These are phyloP conservation scores for Linderniella brevidens DNA, from an alignment of 257 asterid genomes.

Conservation along the genomic window DNA sequence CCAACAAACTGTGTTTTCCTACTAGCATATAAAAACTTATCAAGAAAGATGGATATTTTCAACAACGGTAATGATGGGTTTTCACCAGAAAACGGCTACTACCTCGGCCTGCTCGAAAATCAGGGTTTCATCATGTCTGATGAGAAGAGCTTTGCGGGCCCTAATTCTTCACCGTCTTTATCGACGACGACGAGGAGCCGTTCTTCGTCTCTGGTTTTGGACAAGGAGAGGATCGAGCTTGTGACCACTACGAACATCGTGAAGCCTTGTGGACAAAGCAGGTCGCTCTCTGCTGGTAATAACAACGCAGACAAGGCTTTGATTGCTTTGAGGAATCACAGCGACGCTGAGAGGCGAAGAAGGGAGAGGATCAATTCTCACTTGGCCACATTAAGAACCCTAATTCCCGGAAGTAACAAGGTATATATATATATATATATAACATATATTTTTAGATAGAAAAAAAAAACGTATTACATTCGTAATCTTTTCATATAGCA, in stretches of 20 bases:
- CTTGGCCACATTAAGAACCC: conserved; percentile 51
- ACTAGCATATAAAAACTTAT: conserved; percentile 25
- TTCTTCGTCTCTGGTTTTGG: conserved; percentile 3
- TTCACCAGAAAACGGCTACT: too few species aligned
- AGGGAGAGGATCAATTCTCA: conserved; percentile 73
- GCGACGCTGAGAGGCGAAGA: conserved; percentile 72
- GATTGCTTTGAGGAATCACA: conserved; percentile 70
- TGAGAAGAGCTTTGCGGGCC: conserved; percentile 6
- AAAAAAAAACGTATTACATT: too few species aligned
- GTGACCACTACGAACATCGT: too few species aligned
- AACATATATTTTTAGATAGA: too few species aligned
- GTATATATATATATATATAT: conserved; percentile 19
- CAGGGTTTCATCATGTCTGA: too few species aligned
- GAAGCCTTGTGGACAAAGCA: neutral
- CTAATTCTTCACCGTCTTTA: conserved; percentile 22
- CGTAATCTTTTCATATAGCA: too few species aligned
- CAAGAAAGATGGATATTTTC: conserved; percentile 25
- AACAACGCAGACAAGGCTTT: conserved; percentile 58
- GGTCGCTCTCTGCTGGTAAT: conserved; percentile 7
- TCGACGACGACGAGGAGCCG: too few species aligned
- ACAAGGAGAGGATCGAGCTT: too few species aligned
- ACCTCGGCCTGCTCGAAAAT: conserved; percentile 10
- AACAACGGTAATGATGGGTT: conserved; percentile 33
- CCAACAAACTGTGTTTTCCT: conserved; percentile 13
- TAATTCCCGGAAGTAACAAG: conserved; percentile 71